Evolutionary conservation across 176 grass and related monocot genomes (phyloP), one percentile per base, ranked within the genome.

Genomic region (Pontederia paniculata): DNA sequence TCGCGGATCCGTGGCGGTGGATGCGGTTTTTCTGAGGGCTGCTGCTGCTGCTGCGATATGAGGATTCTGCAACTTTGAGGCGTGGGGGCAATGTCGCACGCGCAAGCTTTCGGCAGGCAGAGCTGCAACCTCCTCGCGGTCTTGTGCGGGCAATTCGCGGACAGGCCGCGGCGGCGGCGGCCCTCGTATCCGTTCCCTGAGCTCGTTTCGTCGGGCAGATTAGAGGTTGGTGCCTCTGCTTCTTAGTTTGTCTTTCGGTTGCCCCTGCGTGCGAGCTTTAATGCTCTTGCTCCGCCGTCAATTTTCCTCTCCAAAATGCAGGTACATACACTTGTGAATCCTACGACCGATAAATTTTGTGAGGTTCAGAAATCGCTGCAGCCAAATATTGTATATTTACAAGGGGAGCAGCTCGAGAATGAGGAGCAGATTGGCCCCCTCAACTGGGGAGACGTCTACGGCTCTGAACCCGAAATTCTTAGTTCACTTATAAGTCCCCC

Each of bases 281-380:
- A 15, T 54, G 37, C 50, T 73, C 9, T 60, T 22, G 41, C 50
- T 48, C 9, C 50, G 25, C 10, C 22, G 25, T 54, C 8, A 12
- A 13, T 14, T 45, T 2, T 45, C 21, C 19, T 63, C 18, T 8
- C 9, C 13, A 31, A 18, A 42, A 63, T 80, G 77, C 76, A 90
- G 86, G 86, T 85, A 48, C 78, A 81, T 47, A 76, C 55, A 9
- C 78, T 90, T 58, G 60, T 82, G 22, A 85, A 90, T 73, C 86
- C 86, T 9, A 60, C 78, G 0, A 17, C 81, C 9, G 71, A 90
- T 67, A 62, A 81, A 45, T 79, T 89, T 66, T 60, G 22, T 25
- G 74, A 79, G 44, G 54, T 63, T 15, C 77, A 85, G 70, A 73
- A 12, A 12, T 66, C 8, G 46, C 18, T 90, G 52, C 62, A 78